A percentile compares a stretch with the other conserved stretches of the same genome.
Evolutionary conservation across 768 basidiomycete genomes (phyloP).

Genomic region (Peribolospora kevripleyi): DNA sequence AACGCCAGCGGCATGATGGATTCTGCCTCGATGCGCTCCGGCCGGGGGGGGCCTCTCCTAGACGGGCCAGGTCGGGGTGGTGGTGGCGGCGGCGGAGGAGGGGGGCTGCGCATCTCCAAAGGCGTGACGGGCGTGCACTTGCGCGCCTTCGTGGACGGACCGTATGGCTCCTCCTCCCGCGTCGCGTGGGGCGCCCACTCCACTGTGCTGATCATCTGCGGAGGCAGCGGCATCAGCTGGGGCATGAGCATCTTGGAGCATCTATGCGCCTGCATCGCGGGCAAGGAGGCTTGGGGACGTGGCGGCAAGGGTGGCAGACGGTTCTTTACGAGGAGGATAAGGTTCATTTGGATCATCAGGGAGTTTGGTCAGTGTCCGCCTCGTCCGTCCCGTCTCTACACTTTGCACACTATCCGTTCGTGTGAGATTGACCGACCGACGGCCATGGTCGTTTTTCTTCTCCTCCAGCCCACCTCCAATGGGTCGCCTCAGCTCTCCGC

Average conservation of each 20-base stretch:
- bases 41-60: constrained; percentile 4
- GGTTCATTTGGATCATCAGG: constrained; percentile 48
- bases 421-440: not conserved
- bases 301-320: constrained; percentile 20
- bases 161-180: constrained; percentile 40
- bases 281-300: constrained; percentile 28
- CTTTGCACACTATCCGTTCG: not conserved
- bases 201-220: constrained; percentile 37
- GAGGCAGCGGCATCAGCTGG: constrained; percentile 54
- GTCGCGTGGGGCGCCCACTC: constrained; percentile 37
- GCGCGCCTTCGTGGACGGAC: constrained; percentile 38
- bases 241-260: constrained; percentile 42
- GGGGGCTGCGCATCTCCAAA: constrained; percentile 17
- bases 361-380: constrained; percentile 36
- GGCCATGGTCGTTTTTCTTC: not conserved
- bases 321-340: not conserved
- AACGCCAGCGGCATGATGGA: not conserved
- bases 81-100: constrained; percentile 9
- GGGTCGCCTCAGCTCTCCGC: constrained; percentile 45
- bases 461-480: constrained; percentile 40
- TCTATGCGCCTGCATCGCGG: constrained; percentile 33
- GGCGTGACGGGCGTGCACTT: constrained; percentile 27
- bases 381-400: not conserved
- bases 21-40: not conserved
- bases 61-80: constrained; percentile 15